These are phyloP conservation scores for Trichoderma sp. DNA, from an alignment of 2,329 filamentous ascomycete species.

Conservation along the genomic window DNA sequence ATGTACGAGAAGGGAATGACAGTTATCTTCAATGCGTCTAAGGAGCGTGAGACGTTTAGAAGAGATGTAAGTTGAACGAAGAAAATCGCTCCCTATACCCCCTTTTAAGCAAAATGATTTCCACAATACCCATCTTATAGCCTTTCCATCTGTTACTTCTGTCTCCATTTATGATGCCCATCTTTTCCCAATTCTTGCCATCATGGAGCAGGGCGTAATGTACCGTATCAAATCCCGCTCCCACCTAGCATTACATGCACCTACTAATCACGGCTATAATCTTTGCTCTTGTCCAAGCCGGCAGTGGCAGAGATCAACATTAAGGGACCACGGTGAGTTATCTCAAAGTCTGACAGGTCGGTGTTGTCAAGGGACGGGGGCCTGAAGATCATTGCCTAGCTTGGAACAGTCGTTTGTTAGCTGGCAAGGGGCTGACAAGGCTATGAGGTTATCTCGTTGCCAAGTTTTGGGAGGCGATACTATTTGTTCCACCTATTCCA, in stretches of 20 bases:
- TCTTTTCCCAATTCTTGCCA: neutral
- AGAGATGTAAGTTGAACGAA: neutral
- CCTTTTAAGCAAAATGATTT: neutral
- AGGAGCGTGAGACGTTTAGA: neutral
- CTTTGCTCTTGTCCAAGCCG: neutral
- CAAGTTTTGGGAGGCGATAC: neutral
- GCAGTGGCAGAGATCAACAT: neutral
- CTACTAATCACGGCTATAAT: neutral
- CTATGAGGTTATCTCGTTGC: neutral
- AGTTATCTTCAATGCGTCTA: neutral
- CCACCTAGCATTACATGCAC: neutral
- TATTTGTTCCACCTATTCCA: neutral
- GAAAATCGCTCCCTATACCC: neutral
- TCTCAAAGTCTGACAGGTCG: constrained; percentile 4
- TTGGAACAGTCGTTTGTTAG: neutral
- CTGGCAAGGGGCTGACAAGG: neutral
- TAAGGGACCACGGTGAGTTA: neutral
- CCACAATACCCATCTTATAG: neutral
- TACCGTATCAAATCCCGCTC: neutral
- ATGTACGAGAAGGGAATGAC: neutral
- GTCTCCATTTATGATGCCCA: neutral
- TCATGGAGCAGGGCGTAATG: neutral
- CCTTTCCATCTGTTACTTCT: neutral
- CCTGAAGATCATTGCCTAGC: constrained; percentile 5
- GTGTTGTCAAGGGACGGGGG: constrained; percentile 1